These are phyloP conservation scores for Geranium rotundifolium DNA, from an alignment of 345 rosid genomes.

Conservation along the genomic window DNA sequence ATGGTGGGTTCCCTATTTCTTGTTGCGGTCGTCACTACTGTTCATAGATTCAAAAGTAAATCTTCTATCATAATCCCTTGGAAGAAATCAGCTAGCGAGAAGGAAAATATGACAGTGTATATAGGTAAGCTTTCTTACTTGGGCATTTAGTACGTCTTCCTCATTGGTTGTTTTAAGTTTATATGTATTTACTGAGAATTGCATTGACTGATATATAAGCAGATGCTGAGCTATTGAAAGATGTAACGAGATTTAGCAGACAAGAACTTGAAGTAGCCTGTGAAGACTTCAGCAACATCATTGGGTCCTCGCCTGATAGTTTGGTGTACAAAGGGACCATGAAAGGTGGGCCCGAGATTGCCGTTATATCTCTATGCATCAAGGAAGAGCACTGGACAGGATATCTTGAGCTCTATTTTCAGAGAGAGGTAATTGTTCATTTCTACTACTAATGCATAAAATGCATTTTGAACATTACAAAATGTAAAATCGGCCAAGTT, in stretches of 20 bases:
- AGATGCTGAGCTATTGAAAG: conserved; percentile 85
- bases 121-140: conserved; percentile 44
- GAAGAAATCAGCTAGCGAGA: conserved; percentile 83
- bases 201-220: conserved; percentile 10
- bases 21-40: conserved; percentile 46
- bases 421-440: conserved; percentile 59
- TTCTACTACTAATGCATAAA: too few relatives aligned
- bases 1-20: conserved; percentile 62
- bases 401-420: conserved; percentile 87
- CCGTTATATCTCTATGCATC: conserved; percentile 74
- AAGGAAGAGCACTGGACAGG: conserved; percentile 94
- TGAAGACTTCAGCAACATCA: conserved; percentile 97
- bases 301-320: conserved; percentile 90
- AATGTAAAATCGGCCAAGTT: conserved; percentile 2
- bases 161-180: conserved; percentile 1
- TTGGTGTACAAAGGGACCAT: conserved; percentile 83
- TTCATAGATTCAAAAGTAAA: conserved; percentile 65
- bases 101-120: conserved; percentile 56
- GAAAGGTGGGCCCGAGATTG: conserved; percentile 92
- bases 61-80: conserved; percentile 83
- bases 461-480: too few relatives aligned
- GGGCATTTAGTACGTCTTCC: conserved; percentile 1
- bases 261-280: conserved; percentile 97
- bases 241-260: conserved; percentile 67
- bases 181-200: background rate